A percentile compares a stretch with the other conserved stretches of the same genome.
Evolutionary conservation across 106 monocot species (phyloP).

Genomic region (Platanthera guangdongensis): DNA sequence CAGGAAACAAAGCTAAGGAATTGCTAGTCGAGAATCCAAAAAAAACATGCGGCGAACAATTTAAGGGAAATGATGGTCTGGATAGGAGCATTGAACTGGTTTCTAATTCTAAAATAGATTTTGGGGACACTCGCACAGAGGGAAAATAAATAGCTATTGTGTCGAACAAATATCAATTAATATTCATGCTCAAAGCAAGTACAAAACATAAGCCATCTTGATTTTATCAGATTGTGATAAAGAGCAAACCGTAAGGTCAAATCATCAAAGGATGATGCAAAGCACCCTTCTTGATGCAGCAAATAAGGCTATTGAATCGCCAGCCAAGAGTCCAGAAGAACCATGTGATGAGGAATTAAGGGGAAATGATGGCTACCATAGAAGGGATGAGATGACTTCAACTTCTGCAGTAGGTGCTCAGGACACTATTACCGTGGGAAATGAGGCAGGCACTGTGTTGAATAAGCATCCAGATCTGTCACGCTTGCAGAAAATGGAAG

Average conservation of each 20-base stretch:
- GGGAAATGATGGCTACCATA: not conserved
- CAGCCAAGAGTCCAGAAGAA: not conserved
- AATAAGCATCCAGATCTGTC: not conserved
- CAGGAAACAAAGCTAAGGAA: not conserved
- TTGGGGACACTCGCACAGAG: not conserved
- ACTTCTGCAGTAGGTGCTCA: not conserved
- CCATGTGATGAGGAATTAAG: not conserved
- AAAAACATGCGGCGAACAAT: not conserved
- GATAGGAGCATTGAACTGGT: not conserved
- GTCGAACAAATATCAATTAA: not conserved
- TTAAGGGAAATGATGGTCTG: not conserved
- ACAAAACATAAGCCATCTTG: not conserved
- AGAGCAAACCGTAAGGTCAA: not conserved
- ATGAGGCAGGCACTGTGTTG: not conserved
- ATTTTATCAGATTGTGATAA: not conserved
- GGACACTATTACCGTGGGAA: not conserved
- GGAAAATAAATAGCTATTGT: not conserved
- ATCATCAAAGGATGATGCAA: not conserved
- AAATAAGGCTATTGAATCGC: not conserved
- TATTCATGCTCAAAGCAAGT: not conserved
- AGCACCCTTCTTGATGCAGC: not conserved
- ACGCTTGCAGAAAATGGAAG: conserved; percentile 1
- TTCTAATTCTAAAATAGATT: not conserved
- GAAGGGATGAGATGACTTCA: not conserved
- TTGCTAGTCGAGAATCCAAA: not conserved